Base-by-base conservation (phyloP, 2,329 filamentous ascomycete genomes). In the Sporothrix pseudoabietina region DNA sequence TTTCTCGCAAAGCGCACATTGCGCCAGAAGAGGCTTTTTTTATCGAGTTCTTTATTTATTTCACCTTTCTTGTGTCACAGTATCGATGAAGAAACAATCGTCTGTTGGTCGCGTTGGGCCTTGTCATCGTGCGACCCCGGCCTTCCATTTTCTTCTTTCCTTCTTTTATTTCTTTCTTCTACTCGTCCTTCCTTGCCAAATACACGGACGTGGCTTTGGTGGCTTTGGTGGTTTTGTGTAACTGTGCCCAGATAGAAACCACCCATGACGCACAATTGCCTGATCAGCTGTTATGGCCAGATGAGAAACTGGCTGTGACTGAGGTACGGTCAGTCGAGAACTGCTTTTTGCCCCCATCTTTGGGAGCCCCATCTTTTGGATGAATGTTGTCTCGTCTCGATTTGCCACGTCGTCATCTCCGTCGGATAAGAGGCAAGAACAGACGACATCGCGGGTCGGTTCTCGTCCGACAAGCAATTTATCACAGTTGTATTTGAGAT, bases 1-100 rank as follows among this genome's bases (percentile, higher is more conserved):
- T 47, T 49, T 35, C 22, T 54, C 47, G 44, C 66, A 39, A 54
- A 69, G 66, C 47, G 47, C 66, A 30, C 66, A 41, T 54, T n/a
- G 47, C 47, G 30, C 44, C 66, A 26, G 54, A 47, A 32, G 52
- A 55, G 32, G 49, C 26, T 22, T 52, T 12, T 0, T n/a, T 35
- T 22, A n/a, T n/a, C n/a, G n/a, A n/a, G n/a, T n/a, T n/a, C n/a
- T n/a, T n/a, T n/a, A n/a, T 26, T 26, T 26, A 26, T 26, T 26
- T 26, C 26, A 26, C 10, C 4, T 55, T 14, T 63, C n/a, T 59
- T 69, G 65, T 69, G 65, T 39, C 14, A 52, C 65, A 52, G 10
- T 10, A 8, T 49, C 63, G 63, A 12, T 66, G 63, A 66, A 30
- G 22, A 52, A 44, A 9, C 39, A 12, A 41, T 41, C 35, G 22